Evolutionary conservation across 768 basidiomycete species (phyloP).

Genomic region (Auricularia auricula-judae): DNA sequence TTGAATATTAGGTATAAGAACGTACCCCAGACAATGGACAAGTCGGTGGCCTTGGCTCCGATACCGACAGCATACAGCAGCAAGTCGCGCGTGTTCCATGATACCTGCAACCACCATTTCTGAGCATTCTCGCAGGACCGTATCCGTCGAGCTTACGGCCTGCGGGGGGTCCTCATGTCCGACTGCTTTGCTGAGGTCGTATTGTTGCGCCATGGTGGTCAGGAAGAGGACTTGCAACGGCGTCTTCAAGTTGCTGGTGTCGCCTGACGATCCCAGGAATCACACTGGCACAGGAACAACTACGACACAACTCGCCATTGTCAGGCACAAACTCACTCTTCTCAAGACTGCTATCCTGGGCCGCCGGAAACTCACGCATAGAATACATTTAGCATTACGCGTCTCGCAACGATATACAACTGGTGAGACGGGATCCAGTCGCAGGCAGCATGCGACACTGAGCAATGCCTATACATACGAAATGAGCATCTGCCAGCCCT

Average conservation of each 20-base stretch:
- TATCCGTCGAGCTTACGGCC: constrained; percentile 28
- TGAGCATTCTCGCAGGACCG: not conserved
- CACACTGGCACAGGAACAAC: not conserved
- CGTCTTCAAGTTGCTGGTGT: not conserved
- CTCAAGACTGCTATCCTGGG: not conserved
- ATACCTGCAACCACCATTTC: constrained; percentile 35
- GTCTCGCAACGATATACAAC: not conserved
- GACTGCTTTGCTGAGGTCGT: constrained; percentile 55
- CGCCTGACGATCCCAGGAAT: not conserved
- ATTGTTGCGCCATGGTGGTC: not conserved
- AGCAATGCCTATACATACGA: constrained; percentile 37
- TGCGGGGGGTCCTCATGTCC: constrained; percentile 42
- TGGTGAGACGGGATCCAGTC: not conserved
- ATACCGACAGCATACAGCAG: constrained; percentile 71
- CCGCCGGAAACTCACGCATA: not conserved
- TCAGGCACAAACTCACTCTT: not conserved
- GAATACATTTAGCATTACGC: not conserved
- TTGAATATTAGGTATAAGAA: not conserved
- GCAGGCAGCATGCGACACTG: not conserved
- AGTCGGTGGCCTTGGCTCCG: constrained; percentile 68
- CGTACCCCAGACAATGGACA: constrained; percentile 58
- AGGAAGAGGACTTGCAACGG: not conserved
- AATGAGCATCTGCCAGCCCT: constrained; percentile 76
- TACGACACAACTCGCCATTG: not conserved
- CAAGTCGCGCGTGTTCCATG: constrained; percentile 79